Conservation (phyloP, 768 basidiomycete genomes). For the Amanita thiersii region DNA sequence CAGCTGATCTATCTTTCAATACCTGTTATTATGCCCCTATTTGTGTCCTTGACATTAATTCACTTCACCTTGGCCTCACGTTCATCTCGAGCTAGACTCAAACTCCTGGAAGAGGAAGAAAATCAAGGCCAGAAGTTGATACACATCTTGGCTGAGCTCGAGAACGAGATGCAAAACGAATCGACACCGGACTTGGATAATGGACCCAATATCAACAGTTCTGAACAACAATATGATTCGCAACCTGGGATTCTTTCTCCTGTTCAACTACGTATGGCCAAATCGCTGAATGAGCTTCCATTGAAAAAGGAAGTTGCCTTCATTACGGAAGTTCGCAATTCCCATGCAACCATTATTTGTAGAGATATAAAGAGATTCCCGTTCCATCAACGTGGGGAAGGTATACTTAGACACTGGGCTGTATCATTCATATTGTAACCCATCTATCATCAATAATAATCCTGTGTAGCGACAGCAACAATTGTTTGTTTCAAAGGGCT, state of each 20-base stretch:
- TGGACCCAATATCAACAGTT: constrained; percentile 22
- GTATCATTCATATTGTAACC: constrained; percentile 36
- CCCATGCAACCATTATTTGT: constrained; percentile 67
- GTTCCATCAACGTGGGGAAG: constrained; percentile 51
- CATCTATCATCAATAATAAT: not conserved
- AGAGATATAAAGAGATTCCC: constrained; percentile 57
- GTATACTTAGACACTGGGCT: constrained; percentile 67
- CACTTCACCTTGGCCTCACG: constrained; percentile 51
- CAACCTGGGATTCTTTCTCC: constrained; percentile 43
- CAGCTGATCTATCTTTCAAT: constrained; percentile 48
- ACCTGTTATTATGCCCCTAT: constrained; percentile 57
- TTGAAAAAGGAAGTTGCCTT: constrained; percentile 66
- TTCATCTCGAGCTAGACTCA: constrained; percentile 58
- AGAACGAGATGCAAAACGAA: constrained; percentile 47
- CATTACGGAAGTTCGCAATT: constrained; percentile 49
- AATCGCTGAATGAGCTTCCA: constrained; percentile 60
- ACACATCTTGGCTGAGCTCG: constrained; percentile 48
- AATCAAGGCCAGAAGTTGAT: constrained; percentile 42
- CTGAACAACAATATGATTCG: constrained; percentile 7
- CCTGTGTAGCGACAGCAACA: not conserved
- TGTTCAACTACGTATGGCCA: constrained; percentile 48
- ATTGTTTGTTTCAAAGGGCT: not conserved
- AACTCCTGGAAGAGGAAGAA: constrained; percentile 49
- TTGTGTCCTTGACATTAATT: constrained; percentile 44
- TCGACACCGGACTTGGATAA: constrained; percentile 54